Base-by-base conservation (phyloP, 345 rosid genomes). In the Arabidopsis arenosa region DNA sequence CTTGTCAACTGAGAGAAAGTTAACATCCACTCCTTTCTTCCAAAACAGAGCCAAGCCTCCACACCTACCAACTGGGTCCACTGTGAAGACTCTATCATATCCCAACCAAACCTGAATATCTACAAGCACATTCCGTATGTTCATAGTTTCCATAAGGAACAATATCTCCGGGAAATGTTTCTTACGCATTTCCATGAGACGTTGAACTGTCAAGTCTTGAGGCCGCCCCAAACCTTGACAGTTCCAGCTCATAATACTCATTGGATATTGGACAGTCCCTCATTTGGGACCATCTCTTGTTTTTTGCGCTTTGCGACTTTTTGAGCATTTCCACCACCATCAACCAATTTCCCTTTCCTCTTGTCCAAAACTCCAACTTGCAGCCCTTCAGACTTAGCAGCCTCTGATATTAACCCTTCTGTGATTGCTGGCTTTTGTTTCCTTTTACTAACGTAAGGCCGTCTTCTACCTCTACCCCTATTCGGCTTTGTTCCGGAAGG, bases 1-100 rank as follows among this genome's bases (percentile, higher is more conserved):
- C 6, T 43, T 43, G 0, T 43, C 47, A 9, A 1, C 14, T 1
- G 0, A 12, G 0, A 3, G 0, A 1, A 43, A 11, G 0, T 0
- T 1, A 0, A 43, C 4, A 1, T 43, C 6, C 0, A 43, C 47
- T 11, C 1, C 12, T 0, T 43, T 43, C 2, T 43, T 12, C n/a
- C 47, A 43, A 12, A 43, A 12, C 5, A 0, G 0, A 3, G 47
- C 47, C 6, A 43, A 43, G 0, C 47, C 15, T 0, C 47, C 47
- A 12, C 47, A 43, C 0, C n/a, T 0, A 1, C 47, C 47, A 0
- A 43, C 47, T 0, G 6, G 47, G 4, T 12, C 15, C 1, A 43
- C 6, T 0, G 47, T 43, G 10, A 9, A 12, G 0, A 43, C 47
- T 4, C 4, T 12, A 0, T 43, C 15, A 12, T 43, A 43, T 0